Percentiles rank a stretch among this genome's conserved stretches.
Conservation (phyloP, 2,329 filamentous ascomycete genomes). For the Pseudogymnoascus sp. region DNA sequence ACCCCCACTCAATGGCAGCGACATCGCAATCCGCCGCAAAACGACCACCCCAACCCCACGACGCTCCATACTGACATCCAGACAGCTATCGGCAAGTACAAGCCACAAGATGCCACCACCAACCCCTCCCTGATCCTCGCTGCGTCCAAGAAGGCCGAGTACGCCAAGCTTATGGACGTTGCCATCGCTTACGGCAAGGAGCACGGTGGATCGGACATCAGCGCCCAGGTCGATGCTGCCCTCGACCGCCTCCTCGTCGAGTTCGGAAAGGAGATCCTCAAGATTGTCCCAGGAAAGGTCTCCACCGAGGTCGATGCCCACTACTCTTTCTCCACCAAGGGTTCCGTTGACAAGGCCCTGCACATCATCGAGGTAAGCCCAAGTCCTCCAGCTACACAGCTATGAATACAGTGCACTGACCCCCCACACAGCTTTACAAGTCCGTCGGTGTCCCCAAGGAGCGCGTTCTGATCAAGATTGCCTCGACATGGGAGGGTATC, state of each 20-base stretch:
- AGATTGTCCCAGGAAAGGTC: conserved; percentile 96
- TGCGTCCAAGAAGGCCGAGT: conserved; percentile 96
- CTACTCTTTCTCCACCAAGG: conserved; percentile 92
- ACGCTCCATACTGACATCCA: conserved; percentile 29
- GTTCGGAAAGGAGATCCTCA: conserved; percentile 95
- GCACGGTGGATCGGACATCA: conserved; percentile 56
- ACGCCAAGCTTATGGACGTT: conserved; percentile 81
- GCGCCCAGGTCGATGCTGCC: conserved; percentile 79
- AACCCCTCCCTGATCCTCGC: conserved; percentile 98
- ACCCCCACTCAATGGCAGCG: conserved; percentile 9
- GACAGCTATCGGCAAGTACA: conserved; percentile 95
- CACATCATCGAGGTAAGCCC: conserved; percentile 82
- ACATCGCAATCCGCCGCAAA: background rate
- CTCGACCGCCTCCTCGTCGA: conserved; percentile 93
- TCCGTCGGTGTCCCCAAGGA: conserved; percentile 85
- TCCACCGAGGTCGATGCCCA: conserved; percentile 96
- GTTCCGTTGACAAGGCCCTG: conserved; percentile 88
- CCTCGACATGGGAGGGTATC: conserved; percentile 99
- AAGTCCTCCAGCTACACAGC: background rate
- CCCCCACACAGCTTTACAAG: conserved; percentile 71
- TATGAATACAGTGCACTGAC: background rate
- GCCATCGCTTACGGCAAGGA: conserved; percentile 82
- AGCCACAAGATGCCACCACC: conserved; percentile 99
- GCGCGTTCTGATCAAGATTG: conserved; percentile 95
- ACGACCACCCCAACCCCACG: conserved; percentile 13